Conservation (phyloP, 1,139 yeast species). For the Debaryomycetaceae sp. region DNA sequence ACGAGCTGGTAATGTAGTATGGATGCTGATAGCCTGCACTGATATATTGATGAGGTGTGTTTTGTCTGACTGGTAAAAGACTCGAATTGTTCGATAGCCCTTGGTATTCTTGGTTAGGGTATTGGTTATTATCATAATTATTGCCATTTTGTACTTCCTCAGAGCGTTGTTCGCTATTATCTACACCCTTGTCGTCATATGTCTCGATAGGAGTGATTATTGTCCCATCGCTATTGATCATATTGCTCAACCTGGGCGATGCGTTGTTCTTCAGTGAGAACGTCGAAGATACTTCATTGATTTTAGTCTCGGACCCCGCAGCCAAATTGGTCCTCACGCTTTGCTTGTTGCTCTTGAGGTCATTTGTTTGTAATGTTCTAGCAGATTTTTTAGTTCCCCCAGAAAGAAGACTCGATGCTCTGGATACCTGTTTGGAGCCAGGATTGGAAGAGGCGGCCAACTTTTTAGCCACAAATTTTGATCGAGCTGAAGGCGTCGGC, state of each 20-base stretch:
- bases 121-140: neutral
- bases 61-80: neutral
- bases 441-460: slow-evolving; percentile 7
- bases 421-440: slow-evolving; percentile 18
- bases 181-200: neutral
- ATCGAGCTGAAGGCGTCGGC: slow-evolving; percentile 53
- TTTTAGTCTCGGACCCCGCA: slow-evolving; percentile 24
- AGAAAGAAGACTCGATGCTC: slow-evolving; percentile 29
- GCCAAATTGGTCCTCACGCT: slow-evolving; percentile 16
- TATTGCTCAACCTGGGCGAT: slow-evolving; percentile 38
- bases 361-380: slow-evolving; percentile 20
- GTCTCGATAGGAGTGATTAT: slow-evolving; percentile 44
- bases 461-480: slow-evolving; percentile 20
- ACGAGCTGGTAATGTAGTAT: slow-evolving; percentile 15
- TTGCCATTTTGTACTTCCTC: neutral
- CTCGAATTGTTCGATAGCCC: neutral
- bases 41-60: slow-evolving; percentile 17
- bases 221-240: slow-evolving; percentile 50
- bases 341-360: slow-evolving; percentile 7
- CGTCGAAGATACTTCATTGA: slow-evolving; percentile 35
- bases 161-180: neutral
- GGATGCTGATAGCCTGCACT: slow-evolving; percentile 15
- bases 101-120: neutral
- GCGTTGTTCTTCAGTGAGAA: slow-evolving; percentile 32
- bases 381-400: slow-evolving; percentile 24